phyloP scores from a whole-genome alignment of 2,329 filamentous ascomycete species.

The Colletotrichum plurivorum region DNA sequence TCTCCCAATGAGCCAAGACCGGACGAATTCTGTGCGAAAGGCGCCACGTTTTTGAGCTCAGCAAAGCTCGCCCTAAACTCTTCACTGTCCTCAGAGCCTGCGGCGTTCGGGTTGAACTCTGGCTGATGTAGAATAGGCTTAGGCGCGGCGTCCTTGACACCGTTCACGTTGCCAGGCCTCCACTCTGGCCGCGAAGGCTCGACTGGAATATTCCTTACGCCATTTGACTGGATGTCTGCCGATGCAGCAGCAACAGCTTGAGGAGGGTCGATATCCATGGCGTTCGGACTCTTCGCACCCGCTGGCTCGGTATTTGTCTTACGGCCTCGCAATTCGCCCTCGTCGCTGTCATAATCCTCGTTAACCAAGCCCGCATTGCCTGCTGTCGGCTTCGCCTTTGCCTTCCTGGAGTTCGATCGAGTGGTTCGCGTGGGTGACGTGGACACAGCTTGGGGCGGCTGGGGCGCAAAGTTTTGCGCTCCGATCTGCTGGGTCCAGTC shows the following conservation, averaged over 20 bases:
- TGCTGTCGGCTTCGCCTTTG: conserved; percentile 67
- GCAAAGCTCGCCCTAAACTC: conserved; percentile 68
- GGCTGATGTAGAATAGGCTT: conserved; percentile 43
- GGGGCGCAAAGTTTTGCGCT: conserved; percentile 67
- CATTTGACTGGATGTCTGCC: conserved; percentile 44
- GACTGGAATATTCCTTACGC: conserved; percentile 68
- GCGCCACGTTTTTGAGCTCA: conserved; percentile 70
- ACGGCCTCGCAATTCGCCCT: conserved; percentile 53
- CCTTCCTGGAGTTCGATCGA: conserved; percentile 69
- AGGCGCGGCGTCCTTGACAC: conserved; percentile 31
- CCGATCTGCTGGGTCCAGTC: conserved; percentile 69
- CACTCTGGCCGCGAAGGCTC: conserved; percentile 73
- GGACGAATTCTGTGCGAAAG: conserved; percentile 61
- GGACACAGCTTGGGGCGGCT: conserved; percentile 54
- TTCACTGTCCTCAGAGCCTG: conserved; percentile 69
- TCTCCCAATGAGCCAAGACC: conserved; percentile 70
- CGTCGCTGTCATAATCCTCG: conserved; percentile 62
- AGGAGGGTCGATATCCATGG: conserved; percentile 77
- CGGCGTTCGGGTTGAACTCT: conserved; percentile 51
- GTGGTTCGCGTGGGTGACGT: conserved; percentile 60
- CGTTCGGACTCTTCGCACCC: conserved; percentile 64
- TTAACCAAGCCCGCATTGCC: conserved; percentile 62
- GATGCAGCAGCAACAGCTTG: conserved; percentile 43
- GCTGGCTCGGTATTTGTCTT: conserved; percentile 48
- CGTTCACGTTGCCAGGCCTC: conserved; percentile 63